phyloP scores from a whole-genome alignment of 768 basidiomycete species.

The Termitomyces sp. region DNA sequence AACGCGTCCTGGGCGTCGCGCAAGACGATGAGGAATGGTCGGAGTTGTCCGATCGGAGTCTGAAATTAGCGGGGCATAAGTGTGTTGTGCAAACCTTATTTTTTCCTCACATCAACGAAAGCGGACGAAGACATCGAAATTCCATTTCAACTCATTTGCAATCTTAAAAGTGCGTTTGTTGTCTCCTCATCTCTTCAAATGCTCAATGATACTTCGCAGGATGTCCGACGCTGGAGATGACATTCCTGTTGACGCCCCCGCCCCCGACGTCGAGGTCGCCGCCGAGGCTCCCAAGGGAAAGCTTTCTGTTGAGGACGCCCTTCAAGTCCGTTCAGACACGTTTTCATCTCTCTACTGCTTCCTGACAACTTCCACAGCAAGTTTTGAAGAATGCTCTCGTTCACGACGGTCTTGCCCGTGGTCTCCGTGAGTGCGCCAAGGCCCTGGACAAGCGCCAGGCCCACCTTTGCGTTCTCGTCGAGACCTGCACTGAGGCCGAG shows the following conservation, averaged over 20 bases:
- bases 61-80: conserved; percentile 31
- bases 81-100: conserved; percentile 39
- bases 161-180: conserved; percentile 33
- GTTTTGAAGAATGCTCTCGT: conserved; percentile 98
- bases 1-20: conserved; percentile 23
- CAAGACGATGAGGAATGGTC: conserved; percentile 18
- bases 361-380: conserved; percentile 50
- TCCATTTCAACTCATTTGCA: conserved; percentile 22
- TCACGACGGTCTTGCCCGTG: conserved; percentile 97
- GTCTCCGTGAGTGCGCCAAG: conserved; percentile 96
- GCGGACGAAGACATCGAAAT: conserved; percentile 85
- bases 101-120: conserved; percentile 83
- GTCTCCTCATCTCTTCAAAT: background rate
- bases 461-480: conserved; percentile 97
- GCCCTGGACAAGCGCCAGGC: conserved; percentile 98
- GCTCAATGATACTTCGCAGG: conserved; percentile 26
- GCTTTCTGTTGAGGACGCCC: conserved; percentile 92
- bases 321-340: conserved; percentile 52
- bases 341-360: background rate
- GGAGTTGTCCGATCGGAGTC: conserved; percentile 50
- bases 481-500: conserved; percentile 98
- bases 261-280: conserved; percentile 75
- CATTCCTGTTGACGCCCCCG: conserved; percentile 69
- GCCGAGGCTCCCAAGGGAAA: conserved; percentile 92
- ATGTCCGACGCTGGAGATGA: conserved; percentile 99